These are phyloP conservation scores for Panicum hallii DNA, from an alignment of 202 grass and related monocot species.

Conservation along the genomic window DNA sequence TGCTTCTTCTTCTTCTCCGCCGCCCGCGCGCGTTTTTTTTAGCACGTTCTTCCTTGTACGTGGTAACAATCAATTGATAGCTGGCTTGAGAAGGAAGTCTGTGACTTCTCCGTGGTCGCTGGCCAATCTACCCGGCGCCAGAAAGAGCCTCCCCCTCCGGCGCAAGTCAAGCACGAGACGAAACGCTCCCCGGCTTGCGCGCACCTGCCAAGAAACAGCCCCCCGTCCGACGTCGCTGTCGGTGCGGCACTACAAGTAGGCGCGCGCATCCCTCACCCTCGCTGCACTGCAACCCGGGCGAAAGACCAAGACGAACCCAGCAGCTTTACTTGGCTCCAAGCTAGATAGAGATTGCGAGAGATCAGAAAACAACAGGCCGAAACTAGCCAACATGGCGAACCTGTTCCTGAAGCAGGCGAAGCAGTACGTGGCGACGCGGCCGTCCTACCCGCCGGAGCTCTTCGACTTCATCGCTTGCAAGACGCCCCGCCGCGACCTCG, in stretches of 20 bases:
- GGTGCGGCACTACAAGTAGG: neutral
- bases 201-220: neutral
- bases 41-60: neutral
- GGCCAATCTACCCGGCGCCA: neutral
- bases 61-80: too few relatives aligned
- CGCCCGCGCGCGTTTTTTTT: neutral
- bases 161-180: neutral
- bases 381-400: too few relatives aligned
- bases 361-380: too few relatives aligned
- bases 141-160: neutral
- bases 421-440: conserved; percentile 74
- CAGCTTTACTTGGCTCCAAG: neutral
- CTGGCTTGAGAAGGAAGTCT: neutral
- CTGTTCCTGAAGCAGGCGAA: conserved; percentile 89
- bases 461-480: conserved; percentile 89
- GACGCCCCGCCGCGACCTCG: conserved; percentile 63
- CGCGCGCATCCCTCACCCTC: neutral
- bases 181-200: neutral
- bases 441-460: conserved; percentile 80
- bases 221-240: neutral
- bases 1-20: neutral
- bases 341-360: too few relatives aligned
- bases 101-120: neutral
- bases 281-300: neutral
- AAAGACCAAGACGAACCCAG: neutral